A percentile compares a stretch with the other conserved stretches of the same genome.
These are phyloP conservation scores for Syzygium grande DNA, from an alignment of 345 rosid genomes.

Conservation along the genomic window DNA sequence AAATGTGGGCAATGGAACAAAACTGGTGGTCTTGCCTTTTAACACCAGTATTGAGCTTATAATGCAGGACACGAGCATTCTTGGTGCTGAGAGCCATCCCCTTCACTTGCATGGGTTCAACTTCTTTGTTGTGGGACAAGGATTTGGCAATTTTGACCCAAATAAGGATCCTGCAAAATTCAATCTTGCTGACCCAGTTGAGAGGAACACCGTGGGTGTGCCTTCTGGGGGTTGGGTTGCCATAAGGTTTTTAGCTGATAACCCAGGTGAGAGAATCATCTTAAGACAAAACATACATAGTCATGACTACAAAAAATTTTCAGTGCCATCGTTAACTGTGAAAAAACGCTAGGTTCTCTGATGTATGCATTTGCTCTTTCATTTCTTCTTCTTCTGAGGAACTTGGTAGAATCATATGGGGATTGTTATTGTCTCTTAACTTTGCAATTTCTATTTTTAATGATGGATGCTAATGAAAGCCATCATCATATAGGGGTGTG, in stretches of 20 bases:
- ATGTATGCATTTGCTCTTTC: background rate
- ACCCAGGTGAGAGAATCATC: conserved; percentile 41
- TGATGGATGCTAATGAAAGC: background rate
- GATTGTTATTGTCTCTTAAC: background rate
- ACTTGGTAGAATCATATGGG: background rate
- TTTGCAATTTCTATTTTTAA: background rate
- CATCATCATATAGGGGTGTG: conserved; percentile 33
- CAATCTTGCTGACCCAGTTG: conserved; percentile 44
- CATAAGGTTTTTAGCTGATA: conserved; percentile 61
- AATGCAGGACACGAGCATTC: conserved; percentile 67
- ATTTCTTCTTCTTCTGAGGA: background rate
- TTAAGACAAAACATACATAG: background rate
- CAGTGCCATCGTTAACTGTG: too few relatives aligned
- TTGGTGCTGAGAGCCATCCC: conserved; percentile 72
- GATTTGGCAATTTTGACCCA: conserved; percentile 50
- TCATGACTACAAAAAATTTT: background rate
- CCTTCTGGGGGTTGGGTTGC: conserved; percentile 69
- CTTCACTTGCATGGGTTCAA: conserved; percentile 67
- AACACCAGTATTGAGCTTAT: conserved; percentile 52
- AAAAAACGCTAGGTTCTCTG: too few relatives aligned
- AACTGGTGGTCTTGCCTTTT: conserved; percentile 42
- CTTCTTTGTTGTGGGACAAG: conserved; percentile 62
- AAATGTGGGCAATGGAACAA: conserved; percentile 50
- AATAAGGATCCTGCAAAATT: conserved; percentile 44
- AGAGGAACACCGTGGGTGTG: conserved; percentile 57